A percentile compares a stretch with the other conserved stretches of the same genome.
These are phyloP conservation scores for Saccharum hybrid DNA, from an alignment of 202 grass and related monocot genomes.

Conservation along the genomic window DNA sequence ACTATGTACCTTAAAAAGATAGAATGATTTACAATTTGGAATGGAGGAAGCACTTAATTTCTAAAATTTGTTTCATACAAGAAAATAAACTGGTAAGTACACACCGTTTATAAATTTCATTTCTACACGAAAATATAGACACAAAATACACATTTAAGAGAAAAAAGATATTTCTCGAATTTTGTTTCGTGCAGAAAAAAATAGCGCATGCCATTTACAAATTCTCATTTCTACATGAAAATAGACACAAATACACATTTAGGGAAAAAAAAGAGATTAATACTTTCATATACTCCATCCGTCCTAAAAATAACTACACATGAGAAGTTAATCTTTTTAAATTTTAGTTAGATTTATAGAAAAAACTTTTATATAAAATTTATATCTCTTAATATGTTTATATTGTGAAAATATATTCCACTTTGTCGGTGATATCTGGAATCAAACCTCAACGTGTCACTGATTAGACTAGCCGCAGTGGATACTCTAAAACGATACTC, in stretches of 20 bases:
- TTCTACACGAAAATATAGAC: too few species aligned
- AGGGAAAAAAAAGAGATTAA: neutral
- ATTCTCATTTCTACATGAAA: neutral
- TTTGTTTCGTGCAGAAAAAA: too few species aligned
- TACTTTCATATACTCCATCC: neutral
- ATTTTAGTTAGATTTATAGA: neutral
- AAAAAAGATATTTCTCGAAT: too few species aligned
- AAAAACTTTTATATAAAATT: neutral
- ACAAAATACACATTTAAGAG: too few species aligned
- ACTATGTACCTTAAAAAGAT: too few species aligned
- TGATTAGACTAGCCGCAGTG: too few species aligned
- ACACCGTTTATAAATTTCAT: too few species aligned
- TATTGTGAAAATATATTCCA: too few species aligned
- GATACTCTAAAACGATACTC: too few species aligned
- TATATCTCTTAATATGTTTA: neutral
- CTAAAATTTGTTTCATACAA: neutral
- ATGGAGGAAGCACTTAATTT: neutral
- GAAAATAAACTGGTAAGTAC: too few species aligned
- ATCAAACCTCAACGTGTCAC: neutral
- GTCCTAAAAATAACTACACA: neutral
- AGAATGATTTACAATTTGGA: too few species aligned
- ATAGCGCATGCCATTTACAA: neutral
- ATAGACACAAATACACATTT: neutral
- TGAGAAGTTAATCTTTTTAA: neutral
- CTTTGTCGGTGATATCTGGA: neutral